phyloP scores from a whole-genome alignment of 495 filamentous ascomycete genomes.

The Margaritispora aquatica region DNA sequence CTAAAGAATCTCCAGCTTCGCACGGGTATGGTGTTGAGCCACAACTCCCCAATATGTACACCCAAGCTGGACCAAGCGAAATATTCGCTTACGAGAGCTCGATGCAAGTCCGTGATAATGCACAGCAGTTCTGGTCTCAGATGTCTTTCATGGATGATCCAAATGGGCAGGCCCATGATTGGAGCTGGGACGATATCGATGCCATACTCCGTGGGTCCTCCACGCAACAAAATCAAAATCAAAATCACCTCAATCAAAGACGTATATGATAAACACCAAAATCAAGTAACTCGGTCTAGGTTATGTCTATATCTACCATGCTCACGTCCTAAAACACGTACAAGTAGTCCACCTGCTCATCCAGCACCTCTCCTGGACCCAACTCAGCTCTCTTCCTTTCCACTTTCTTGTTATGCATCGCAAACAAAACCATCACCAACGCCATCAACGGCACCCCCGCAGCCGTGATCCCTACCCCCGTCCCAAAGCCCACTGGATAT shows the following conservation, averaged over 20 bases:
- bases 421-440: constrained; percentile 1
- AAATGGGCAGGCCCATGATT: constrained; percentile 2
- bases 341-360: constrained; percentile 15
- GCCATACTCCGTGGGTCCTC: background rate
- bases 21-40: background rate
- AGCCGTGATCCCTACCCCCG: constrained; percentile 20
- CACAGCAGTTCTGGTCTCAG: constrained; percentile 3
- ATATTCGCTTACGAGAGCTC: background rate
- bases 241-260: background rate
- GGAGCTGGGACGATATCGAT: constrained; percentile 8
- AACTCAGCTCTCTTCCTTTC: constrained; percentile 1
- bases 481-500: constrained; percentile 40
- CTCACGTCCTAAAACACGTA: constrained; percentile 9
- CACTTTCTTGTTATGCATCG: constrained; percentile 4
- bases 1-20: background rate
- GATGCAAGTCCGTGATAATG: background rate
- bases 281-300: background rate
- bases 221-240: background rate
- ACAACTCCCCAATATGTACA: background rate
- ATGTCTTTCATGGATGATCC: constrained; percentile 11
- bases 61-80: background rate
- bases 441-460: constrained; percentile 5
- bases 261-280: background rate
- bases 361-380: constrained; percentile 11
- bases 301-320: background rate